phyloP scores from a whole-genome alignment of 768 basidiomycete genomes.

The Termitomyces sp. region DNA sequence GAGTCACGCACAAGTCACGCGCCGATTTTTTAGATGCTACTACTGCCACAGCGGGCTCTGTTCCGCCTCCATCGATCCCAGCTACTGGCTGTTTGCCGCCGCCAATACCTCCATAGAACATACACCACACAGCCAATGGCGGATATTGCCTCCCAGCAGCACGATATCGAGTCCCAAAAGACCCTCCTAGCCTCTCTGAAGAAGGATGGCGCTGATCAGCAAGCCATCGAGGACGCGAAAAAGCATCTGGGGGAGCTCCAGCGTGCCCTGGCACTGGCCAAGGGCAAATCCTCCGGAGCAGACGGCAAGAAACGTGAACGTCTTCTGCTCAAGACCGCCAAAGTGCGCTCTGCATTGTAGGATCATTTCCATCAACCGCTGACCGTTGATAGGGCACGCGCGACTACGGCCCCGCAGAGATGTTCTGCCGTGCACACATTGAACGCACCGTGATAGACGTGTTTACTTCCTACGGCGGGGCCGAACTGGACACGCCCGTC shows the following conservation, averaged over 20 bases:
- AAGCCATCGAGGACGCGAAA: constrained; percentile 53
- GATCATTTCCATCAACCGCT: constrained; percentile 11
- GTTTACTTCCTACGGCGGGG: constrained; percentile 86
- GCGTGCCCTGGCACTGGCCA: constrained; percentile 38
- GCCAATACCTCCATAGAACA: constrained; percentile 14
- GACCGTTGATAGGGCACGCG: constrained; percentile 68
- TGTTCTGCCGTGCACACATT: constrained; percentile 87
- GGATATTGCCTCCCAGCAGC: constrained; percentile 34
- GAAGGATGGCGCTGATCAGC: constrained; percentile 44
- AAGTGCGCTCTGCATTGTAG: constrained; percentile 44
- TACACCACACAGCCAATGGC: constrained; percentile 7
- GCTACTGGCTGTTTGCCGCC: constrained; percentile 8
- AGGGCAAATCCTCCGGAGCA: constrained; percentile 24
- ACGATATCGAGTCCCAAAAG: constrained; percentile 52
- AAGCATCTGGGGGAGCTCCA: constrained; percentile 69
- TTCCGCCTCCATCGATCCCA: constrained; percentile 29
- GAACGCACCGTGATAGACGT: constrained; percentile 83
- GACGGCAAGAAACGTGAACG: constrained; percentile 52
- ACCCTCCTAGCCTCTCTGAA: constrained; percentile 58
- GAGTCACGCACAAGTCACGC: constrained; percentile 4
- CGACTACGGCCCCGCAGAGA: constrained; percentile 90
- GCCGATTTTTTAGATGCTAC: constrained; percentile 6
- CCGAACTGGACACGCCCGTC: constrained; percentile 95
- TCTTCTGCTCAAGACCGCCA: constrained; percentile 87
- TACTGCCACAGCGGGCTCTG: constrained; percentile 3